Evolutionary conservation across 306 rosid species (phyloP).

Genomic region (Cicer chorassanicum): DNA sequence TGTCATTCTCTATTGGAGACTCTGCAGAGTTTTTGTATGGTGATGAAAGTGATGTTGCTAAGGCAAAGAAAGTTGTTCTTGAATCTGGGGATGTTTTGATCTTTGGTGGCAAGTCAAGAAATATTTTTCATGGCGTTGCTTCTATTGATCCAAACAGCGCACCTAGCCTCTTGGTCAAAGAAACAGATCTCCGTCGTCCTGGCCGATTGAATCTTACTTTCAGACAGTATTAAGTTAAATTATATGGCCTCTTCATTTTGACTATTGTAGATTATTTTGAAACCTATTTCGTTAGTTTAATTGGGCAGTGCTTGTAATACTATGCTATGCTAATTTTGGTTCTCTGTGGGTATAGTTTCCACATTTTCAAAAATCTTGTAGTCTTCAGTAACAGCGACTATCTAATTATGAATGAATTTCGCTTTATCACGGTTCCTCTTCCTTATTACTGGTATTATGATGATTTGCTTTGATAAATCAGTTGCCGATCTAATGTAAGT

Average conservation of each 20-base stretch:
- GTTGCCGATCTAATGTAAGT: constrained; percentile 27
- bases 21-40: constrained; percentile 69
- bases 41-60: constrained; percentile 52
- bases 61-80: constrained; percentile 51
- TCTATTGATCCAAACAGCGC: constrained; percentile 55
- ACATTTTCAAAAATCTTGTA: background rate
- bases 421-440: constrained; percentile 17
- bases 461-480: background rate
- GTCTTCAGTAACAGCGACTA: background rate
- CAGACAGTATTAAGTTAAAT: constrained; percentile 54
- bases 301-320: background rate
- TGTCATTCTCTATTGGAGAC: constrained; percentile 91
- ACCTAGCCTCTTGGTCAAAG: constrained; percentile 52
- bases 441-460: constrained; percentile 19
- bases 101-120: constrained; percentile 78
- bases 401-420: background rate
- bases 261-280: background rate
- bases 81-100: constrained; percentile 85
- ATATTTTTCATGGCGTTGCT: constrained; percentile 72
- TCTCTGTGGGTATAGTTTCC: constrained; percentile 1
- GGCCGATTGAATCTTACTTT: constrained; percentile 89
- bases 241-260: background rate
- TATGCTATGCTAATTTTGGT: constrained; percentile 3
- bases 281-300: too few relatives aligned
- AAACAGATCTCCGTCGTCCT: constrained; percentile 52